Conservation (phyloP, 441 rosid genomes). For the Euphorbia corollata region DNA sequence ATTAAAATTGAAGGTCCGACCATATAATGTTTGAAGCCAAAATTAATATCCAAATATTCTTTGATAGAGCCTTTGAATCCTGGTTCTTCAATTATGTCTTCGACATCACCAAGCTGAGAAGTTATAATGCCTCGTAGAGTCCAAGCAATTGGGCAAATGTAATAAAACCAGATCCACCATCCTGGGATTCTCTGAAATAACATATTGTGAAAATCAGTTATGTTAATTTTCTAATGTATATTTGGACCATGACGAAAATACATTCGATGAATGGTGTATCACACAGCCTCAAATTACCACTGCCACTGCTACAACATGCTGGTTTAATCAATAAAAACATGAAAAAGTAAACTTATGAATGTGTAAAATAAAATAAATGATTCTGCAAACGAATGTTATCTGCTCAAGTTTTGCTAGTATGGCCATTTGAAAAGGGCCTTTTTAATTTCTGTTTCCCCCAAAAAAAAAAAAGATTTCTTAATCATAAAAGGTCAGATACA, state of each 20-base stretch:
- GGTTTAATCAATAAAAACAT: no score
- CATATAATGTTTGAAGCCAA: constrained; percentile 46
- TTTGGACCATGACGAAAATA: no score
- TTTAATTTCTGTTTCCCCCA: no score
- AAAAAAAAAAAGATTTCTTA: no score
- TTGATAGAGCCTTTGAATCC: constrained; percentile 51
- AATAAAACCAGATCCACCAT: constrained; percentile 96
- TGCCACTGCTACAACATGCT: no score
- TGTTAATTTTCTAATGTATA: not conserved
- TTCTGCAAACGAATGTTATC: no score
- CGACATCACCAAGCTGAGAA: constrained; percentile 84
- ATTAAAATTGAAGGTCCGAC: constrained; percentile 45
- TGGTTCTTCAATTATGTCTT: constrained; percentile 45
- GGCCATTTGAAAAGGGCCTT: no score
- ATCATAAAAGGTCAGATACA: not conserved
- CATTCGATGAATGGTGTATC: no score
- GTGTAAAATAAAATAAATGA: no score
- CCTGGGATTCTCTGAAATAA: constrained; percentile 49
- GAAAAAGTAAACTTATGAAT: no score
- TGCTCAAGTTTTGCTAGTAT: no score
- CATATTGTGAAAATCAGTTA: not conserved
- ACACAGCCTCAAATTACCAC: no score
- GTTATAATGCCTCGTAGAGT: constrained; percentile 58
- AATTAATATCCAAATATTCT: constrained; percentile 39
- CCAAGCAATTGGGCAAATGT: constrained; percentile 80